Base-by-base conservation (phyloP, 2,329 filamentous ascomycete species). In the Phaeophleospora eucalypticola region DNA sequence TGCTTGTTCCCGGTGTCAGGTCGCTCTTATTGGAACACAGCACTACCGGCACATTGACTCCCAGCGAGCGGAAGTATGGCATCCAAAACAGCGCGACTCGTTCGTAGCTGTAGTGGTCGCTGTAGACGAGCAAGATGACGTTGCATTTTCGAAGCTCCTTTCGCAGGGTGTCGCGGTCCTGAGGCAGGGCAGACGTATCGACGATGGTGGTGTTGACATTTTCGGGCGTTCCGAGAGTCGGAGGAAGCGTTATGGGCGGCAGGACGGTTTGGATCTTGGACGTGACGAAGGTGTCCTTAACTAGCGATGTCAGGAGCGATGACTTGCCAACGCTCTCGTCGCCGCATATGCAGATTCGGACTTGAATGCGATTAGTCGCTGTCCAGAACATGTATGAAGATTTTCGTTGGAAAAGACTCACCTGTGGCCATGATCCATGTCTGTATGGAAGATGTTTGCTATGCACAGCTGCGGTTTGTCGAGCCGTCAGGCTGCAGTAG, bases 21-120 rank as follows among this genome's bases (percentile, higher is more conserved):
- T 98, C 93, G n/a, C 89, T 88, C 69, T 98, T 98, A 75, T 97
- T 97, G 63, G 93, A 89, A 63, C 93, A 97, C 46, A 98, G 74
- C 36, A 98, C 90, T 9, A 98, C 93, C 0, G 93, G 93, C 15
- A 98, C 89, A 65, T 98, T 98, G 65, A 98, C 93, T n/a, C 93
- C 93, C 33, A 98, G 80, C 3, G 90, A 95, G 51, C 93, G 86
- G 65, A 98, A 97, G 69, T 96, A 94, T 9, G 93, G 93, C 80
- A 98, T 86, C 93, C 93, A 98, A 69, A 97, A 98, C 37, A 98
- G 76, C 3, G 91, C 93, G 3, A 98, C 90, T 32, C 93, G 79
- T 67, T 98, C 93, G 72, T 97, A 98, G 77, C 90, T 97, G 74
- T 98, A 98, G 71, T 97, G 91, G 67, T 98, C 93, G 57, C 90